These are phyloP conservation scores for Lactarius quietus DNA, from an alignment of 768 basidiomycete species.

Conservation along the genomic window DNA sequence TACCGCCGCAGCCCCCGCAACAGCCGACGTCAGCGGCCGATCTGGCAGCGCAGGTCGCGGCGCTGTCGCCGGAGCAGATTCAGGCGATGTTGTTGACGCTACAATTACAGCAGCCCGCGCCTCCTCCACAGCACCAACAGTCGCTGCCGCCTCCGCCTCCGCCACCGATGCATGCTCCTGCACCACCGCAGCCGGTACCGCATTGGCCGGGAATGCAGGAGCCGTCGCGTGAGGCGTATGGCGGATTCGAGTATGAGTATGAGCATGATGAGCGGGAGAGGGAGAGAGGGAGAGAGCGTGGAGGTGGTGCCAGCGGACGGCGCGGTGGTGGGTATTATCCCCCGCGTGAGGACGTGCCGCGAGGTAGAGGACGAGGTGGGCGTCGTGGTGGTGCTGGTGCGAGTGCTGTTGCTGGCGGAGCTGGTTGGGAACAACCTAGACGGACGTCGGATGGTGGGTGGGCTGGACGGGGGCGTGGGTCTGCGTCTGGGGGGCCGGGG, in stretches of 20 bases:
- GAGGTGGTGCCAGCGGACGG: neutral
- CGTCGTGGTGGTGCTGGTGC: neutral
- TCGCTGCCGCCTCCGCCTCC: neutral
- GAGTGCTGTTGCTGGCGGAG: constrained; percentile 3
- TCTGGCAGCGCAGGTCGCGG: constrained; percentile 67
- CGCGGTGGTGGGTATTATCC: constrained; percentile 15
- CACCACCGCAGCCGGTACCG: neutral
- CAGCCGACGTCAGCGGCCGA: constrained; percentile 40
- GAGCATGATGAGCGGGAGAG: constrained; percentile 16
- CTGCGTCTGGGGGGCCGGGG: neutral
- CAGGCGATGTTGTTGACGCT: constrained; percentile 62
- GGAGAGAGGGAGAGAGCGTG: neutral
- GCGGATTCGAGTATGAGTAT: constrained; percentile 7
- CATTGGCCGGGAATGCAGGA: neutral
- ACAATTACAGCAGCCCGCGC: constrained; percentile 26
- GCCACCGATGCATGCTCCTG: neutral
- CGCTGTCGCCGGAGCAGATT: constrained; percentile 74
- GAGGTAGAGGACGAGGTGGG: constrained; percentile 12
- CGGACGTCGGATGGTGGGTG: constrained; percentile 18
- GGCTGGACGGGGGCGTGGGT: constrained; percentile 7
- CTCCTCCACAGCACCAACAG: neutral
- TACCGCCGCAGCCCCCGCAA: constrained; percentile 26
- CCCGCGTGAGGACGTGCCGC: constrained; percentile 8
- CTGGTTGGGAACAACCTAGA: neutral
- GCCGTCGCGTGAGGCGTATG: neutral